Evolutionary conservation across 331 rosid genomes (phyloP).

Genomic region (Quercus lobata): DNA sequence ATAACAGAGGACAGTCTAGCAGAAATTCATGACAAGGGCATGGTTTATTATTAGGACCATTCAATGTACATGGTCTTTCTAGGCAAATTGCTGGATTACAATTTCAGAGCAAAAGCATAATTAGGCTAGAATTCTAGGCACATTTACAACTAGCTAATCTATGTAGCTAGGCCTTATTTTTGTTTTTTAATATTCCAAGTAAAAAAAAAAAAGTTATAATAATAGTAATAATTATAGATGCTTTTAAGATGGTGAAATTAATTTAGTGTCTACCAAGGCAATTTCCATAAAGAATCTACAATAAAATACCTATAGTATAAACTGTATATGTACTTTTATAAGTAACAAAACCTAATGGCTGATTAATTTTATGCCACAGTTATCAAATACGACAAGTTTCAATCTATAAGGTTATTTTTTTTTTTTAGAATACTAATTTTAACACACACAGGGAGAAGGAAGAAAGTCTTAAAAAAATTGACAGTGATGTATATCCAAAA

Average conservation of each 20-base stretch:
- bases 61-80: not conserved
- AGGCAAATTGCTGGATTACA: not conserved
- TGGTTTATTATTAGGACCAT: not conserved
- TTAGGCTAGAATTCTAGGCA: not conserved
- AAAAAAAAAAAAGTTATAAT: not conserved
- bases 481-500: too few relatives aligned
- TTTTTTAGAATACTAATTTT: too few relatives aligned
- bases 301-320: not conserved
- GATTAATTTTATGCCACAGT: not conserved
- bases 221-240: not conserved
- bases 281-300: not conserved
- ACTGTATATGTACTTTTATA: not conserved
- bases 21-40: not conserved
- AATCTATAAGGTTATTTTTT: too few relatives aligned
- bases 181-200: not conserved
- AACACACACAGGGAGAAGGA: too few relatives aligned
- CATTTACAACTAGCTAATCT: not conserved
- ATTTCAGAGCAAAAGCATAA: not conserved
- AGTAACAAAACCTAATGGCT: not conserved
- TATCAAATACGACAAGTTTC: constrained; percentile 5
- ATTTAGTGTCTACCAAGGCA: not conserved
- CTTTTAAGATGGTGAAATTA: not conserved
- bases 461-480: too few relatives aligned
- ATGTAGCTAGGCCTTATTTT: not conserved
- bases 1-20: not conserved